Evolutionary conservation across 1,284 basidiomycete genomes (phyloP), one percentile per base, ranked within the genome.

Genomic region (Austroboletus novae-zelandiae): DNA sequence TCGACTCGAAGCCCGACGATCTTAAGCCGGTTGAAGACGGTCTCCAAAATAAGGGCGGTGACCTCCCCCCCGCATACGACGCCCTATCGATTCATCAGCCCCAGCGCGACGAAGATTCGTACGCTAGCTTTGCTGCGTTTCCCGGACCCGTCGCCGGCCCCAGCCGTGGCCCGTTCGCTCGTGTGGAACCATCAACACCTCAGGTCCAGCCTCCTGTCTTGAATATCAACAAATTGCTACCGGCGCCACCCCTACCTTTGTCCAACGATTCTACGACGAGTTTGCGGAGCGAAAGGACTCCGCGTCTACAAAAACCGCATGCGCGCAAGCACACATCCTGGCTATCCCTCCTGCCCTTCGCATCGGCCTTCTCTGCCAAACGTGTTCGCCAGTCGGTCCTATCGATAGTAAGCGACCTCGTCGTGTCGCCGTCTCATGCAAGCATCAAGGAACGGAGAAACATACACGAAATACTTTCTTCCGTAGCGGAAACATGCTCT

Each of bases 331-430:
- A 43, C n/a, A 41, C 34, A 3, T 59, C 61, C 4, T 68, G 65
- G 65, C 40, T 64, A n/a, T 68, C 66, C n/a, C 50, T 58, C 50
- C 42, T 72, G 9, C 61, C 67, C 5, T 69, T 69, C 35, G 54
- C 51, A 34, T 58, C 62, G 11, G 71, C 71, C 2, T 65, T 70
- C 45, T 73, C 71, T 5, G 57, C 71, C 1, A 72, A 72, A 35
- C 60, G 56, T 3, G 72, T 77, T 30, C 73, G 71, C 10, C 59
- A 60, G 20, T 79, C 79, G 0, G 69, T 78, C 0, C 61, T 74
- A 4, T 71, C 69, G 0, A 68, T 76, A 15, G 56, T 82, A n/a
- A 71, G 70, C 10, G 76, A 81, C 54, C 69, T 82, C 20, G 73
- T 80, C 9, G 13, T 55, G 46, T 44, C 54, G 31, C 23, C 54